A percentile compares a stretch with the other conserved stretches of the same genome.
These are phyloP conservation scores for Lasiosphaeris hirsuta DNA, from an alignment of 495 filamentous ascomycete genomes.

Conservation along the genomic window DNA sequence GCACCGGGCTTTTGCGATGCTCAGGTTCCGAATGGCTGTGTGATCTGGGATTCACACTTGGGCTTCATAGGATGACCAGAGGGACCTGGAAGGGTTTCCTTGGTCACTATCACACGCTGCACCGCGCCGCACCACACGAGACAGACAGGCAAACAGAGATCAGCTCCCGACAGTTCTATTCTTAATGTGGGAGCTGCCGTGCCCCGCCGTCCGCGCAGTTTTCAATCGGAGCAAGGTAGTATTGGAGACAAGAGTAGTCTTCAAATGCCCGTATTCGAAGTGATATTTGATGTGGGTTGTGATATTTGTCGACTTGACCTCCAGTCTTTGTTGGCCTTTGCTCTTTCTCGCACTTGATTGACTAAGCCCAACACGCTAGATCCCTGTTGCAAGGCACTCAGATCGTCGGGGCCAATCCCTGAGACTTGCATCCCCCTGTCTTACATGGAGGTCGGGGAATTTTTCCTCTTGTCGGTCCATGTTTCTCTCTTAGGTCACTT, in stretches of 20 bases:
- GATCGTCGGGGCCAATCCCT: slow-evolving; percentile 18
- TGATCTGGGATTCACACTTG: background rate
- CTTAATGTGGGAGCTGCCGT: no score
- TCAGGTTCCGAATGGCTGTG: slow-evolving; percentile 1
- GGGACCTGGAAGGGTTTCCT: background rate
- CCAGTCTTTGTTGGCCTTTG: slow-evolving; percentile 3
- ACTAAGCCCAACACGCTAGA: slow-evolving; percentile 8
- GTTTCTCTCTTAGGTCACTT: background rate
- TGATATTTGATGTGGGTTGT: slow-evolving; percentile 12
- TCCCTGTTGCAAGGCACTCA: slow-evolving; percentile 14
- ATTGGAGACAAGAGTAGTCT: background rate
- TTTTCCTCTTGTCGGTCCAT: background rate
- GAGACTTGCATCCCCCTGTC: slow-evolving; percentile 16
- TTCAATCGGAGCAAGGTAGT: background rate
- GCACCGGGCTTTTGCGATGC: background rate
- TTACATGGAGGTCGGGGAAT: slow-evolving; percentile 12
- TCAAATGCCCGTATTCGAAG: background rate
- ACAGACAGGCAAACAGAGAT: no score
- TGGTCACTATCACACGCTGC: background rate
- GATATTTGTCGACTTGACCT: slow-evolving; percentile 11
- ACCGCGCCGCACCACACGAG: no score
- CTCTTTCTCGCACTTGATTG: slow-evolving; percentile 12
- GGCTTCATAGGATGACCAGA: background rate
- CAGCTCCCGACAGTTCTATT: no score
- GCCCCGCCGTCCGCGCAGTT: background rate